A percentile compares a stretch with the other conserved stretches of the same genome.
These are phyloP conservation scores for Phytophthora foliorum DNA, from an alignment of 352 stramenopile genomes.

Conservation along the genomic window DNA sequence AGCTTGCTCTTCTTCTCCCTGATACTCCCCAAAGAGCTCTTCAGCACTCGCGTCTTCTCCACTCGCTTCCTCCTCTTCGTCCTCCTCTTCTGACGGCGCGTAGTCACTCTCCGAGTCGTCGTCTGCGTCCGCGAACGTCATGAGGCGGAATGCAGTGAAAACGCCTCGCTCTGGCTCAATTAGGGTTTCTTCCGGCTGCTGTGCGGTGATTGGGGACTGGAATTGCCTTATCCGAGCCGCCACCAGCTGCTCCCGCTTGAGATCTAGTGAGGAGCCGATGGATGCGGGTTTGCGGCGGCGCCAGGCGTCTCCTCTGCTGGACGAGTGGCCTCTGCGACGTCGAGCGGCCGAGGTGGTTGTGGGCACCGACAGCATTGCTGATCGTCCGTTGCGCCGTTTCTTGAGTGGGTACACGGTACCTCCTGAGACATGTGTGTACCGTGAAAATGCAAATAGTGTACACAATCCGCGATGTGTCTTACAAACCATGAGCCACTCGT, in stretches of 20 bases:
- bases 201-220: conserved; percentile 3
- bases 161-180: conserved; percentile 5
- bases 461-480: no score
- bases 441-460: neutral
- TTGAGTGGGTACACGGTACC: conserved; percentile 1
- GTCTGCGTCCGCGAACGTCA: conserved; percentile 31
- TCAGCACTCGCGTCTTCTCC: conserved; percentile 31
- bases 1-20: conserved; percentile 7
- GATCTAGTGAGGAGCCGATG: neutral
- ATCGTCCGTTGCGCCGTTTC: conserved; percentile 30
- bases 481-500: neutral
- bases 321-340: neutral
- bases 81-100: conserved; percentile 31
- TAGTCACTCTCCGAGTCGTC: conserved; percentile 45
- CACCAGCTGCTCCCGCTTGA: conserved; percentile 24
- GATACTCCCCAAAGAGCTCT: conserved; percentile 16
- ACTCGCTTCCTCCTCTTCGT: conserved; percentile 24
- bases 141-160: conserved; percentile 24
- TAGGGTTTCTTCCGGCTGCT: conserved; percentile 10
- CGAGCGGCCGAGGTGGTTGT: conserved; percentile 11
- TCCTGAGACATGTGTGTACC: neutral
- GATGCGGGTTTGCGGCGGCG: conserved; percentile 1
- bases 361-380: conserved; percentile 33
- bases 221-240: neutral
- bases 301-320: conserved; percentile 30